These are phyloP conservation scores for Panicum miliaceum DNA, from an alignment of 176 grass and related monocot species.

Conservation along the genomic window DNA sequence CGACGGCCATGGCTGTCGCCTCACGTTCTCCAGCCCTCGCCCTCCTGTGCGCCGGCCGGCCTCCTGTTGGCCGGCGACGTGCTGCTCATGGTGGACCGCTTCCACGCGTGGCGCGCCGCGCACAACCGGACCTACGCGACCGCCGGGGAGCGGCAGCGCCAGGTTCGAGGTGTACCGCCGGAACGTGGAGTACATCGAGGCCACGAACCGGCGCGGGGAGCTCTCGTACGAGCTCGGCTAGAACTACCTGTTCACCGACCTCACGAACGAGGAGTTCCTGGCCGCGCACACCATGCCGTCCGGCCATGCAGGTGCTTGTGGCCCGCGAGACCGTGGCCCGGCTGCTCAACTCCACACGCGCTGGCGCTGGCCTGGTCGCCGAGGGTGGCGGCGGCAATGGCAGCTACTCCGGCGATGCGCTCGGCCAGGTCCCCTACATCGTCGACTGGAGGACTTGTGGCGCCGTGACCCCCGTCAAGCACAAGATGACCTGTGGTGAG, in stretches of 20 bases:
- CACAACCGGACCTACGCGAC: conserved; percentile 35
- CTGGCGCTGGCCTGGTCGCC: background rate
- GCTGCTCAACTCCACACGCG: background rate
- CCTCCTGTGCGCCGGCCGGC: background rate
- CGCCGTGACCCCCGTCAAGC: conserved; percentile 8
- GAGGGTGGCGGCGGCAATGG: background rate
- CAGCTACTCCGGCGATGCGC: background rate
- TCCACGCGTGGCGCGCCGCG: conserved; percentile 18
- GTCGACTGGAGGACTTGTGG: conserved; percentile 32
- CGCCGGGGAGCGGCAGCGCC: conserved; percentile 8
- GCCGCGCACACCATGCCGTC: background rate
- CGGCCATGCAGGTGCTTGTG: background rate
- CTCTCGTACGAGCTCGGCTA: conserved; percentile 38
- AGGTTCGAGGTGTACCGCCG: conserved; percentile 45
- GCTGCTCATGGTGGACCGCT: conserved; percentile 10
- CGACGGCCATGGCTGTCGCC: background rate
- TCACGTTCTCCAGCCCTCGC: background rate
- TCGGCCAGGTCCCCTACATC: background rate
- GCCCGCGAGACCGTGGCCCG: background rate
- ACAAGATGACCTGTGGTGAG: background rate
- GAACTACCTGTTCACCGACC: conserved; percentile 53
- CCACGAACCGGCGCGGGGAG: conserved; percentile 20
- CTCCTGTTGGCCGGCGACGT: background rate
- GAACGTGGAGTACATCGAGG: conserved; percentile 46
- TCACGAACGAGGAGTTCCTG: conserved; percentile 43